Percentiles rank a stretch among this genome's conserved stretches.
phyloP scores from a whole-genome alignment of 2,329 filamentous ascomycete species.

The Trichoderma harzianum region DNA sequence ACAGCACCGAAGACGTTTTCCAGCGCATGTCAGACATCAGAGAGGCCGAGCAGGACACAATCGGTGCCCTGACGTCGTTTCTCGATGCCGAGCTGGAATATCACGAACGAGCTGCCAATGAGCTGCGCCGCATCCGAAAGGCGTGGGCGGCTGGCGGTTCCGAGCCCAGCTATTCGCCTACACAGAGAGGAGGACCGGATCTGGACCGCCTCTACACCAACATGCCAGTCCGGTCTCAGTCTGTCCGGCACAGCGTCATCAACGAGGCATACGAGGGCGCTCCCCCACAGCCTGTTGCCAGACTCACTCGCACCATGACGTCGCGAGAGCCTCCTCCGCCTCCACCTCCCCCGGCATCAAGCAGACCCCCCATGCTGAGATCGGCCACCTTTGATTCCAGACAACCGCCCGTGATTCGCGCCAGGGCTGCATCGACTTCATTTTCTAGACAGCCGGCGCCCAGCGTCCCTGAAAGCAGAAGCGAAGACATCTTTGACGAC shows the following conservation, averaged over 20 bases:
- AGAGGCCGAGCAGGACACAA: conserved; percentile 80
- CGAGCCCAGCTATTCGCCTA: conserved; percentile 30
- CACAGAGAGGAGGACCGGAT: conserved; percentile 29
- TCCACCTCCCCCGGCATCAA: conserved; percentile 34
- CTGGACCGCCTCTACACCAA: conserved; percentile 35
- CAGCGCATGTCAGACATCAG: conserved; percentile 96
- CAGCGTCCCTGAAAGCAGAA: conserved; percentile 27
- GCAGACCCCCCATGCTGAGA: conserved; percentile 36
- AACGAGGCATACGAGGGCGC: conserved; percentile 25
- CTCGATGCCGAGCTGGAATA: conserved; percentile 87
- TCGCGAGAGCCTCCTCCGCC: conserved; percentile 23
- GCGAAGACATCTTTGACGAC: conserved; percentile 48
- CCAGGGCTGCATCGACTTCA: conserved; percentile 36
- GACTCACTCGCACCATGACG: conserved; percentile 27
- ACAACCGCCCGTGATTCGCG: conserved; percentile 22
- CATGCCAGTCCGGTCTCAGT: conserved; percentile 33
- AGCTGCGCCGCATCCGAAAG: conserved; percentile 58
- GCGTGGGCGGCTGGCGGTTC: conserved; percentile 36
- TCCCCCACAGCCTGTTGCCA: conserved; percentile 35
- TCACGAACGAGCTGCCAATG: conserved; percentile 85
- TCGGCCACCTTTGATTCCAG: conserved; percentile 39
- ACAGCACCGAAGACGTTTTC: conserved; percentile 86
- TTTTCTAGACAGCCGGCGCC: conserved; percentile 44
- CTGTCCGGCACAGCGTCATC: background rate
- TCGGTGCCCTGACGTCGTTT: conserved; percentile 75